Base-by-base conservation (phyloP, 140 eudicot genomes). In the Oenanthe javanica region DNA sequence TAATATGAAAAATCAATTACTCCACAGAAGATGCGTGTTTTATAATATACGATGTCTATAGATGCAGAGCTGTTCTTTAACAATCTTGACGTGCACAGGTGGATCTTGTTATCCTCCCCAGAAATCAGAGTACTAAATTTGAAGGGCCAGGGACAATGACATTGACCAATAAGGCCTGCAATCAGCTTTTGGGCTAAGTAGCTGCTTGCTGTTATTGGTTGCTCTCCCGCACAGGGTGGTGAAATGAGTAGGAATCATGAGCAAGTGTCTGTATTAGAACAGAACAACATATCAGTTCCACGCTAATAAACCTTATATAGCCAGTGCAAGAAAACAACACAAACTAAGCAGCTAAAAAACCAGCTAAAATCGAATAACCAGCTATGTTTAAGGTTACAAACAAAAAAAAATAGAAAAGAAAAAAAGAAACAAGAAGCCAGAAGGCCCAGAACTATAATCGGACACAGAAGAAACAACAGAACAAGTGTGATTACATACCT, bases 231-330 rank as follows among this genome's bases (percentile, higher is more conserved):
- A 59, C 59, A 45, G 87, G 81, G 63, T 81, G 84, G 74, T 87
- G 63, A 74, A 89, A 91, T 59, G 94, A 91, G 80, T 94, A 90
- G 61, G 98, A 84, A 86, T 94, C 98, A 40, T 94, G 98, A 13
- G 96, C 98, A 72, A 92, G 98, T 13, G 96, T 87, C 98, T 94
- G 96, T 92, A 89, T 70, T 73, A 77, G 64, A 21, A 84, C 52
- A 83, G 21, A 25, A 69, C 72, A 64, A 27, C 43, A 64, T 64
- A 64, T 27, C 72, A 64, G 38, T 64, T 23, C 42, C 0, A 64
- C 4, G 47, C 5, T 45, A 69, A 27, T 69, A 36, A 69, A 2
- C 46, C 46, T 13, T 12, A 3, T 69, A 69, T 69, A 36, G 74
- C 47, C 47, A 46, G 18, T 19, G 55, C 21, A 13, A 50, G 31